A percentile compares a stretch with the other conserved stretches of the same genome.
phyloP scores from a whole-genome alignment of 2,329 filamentous ascomycete genomes.

The Diaporthe citrichinensis region DNA sequence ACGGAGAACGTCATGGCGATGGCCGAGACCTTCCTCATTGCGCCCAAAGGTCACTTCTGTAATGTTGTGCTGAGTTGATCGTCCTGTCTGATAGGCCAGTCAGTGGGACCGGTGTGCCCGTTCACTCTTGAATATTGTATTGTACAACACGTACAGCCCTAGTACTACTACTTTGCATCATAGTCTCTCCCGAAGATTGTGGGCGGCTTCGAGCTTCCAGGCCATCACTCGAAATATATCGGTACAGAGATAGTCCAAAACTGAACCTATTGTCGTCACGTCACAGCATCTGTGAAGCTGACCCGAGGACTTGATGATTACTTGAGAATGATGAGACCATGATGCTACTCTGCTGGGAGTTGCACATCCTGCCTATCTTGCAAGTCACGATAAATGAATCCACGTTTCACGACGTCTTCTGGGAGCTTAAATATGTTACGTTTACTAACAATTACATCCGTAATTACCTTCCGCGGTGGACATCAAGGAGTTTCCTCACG shows the following conservation, averaged over 20 bases:
- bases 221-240: too few relatives aligned
- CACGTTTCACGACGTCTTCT: background rate
- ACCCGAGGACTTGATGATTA: background rate
- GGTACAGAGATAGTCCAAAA: background rate
- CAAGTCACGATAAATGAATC: background rate
- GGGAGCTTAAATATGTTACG: background rate
- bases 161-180: background rate
- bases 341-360: background rate
- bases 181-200: background rate
- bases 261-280: background rate
- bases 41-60: constrained; percentile 29
- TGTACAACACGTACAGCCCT: too few relatives aligned
- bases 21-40: constrained; percentile 29
- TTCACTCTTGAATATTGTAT: background rate
- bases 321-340: background rate
- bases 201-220: background rate
- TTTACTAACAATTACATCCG: background rate
- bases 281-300: background rate
- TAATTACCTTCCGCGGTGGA: too few relatives aligned
- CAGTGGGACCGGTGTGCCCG: too few relatives aligned
- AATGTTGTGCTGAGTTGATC: constrained; percentile 11
- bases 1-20: constrained; percentile 51
- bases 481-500: background rate
- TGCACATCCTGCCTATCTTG: background rate
- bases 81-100: background rate